Percentiles rank a stretch among this genome's conserved stretches.
Conservation (phyloP, 352 stramenopile species). For the Aphanomyces astaci region DNA sequence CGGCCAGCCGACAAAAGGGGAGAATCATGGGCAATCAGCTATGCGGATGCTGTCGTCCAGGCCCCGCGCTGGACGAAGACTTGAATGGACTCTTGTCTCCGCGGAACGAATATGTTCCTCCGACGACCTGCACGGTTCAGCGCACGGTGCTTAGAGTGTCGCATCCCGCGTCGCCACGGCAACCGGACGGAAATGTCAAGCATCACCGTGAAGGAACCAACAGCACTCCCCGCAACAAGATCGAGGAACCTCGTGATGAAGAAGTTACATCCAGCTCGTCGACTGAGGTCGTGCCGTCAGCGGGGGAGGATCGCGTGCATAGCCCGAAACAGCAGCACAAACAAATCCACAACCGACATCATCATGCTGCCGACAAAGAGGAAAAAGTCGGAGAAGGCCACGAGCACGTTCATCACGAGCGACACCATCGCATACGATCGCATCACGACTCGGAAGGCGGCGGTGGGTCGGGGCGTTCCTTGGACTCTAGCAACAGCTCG, state of each 20-base stretch:
- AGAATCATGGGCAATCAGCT: conserved; percentile 13
- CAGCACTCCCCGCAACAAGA: neutral
- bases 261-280: neutral
- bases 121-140: conserved; percentile 1
- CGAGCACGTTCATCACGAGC: neutral
- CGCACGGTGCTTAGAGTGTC: conserved; percentile 11
- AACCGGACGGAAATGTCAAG: no score
- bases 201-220: neutral
- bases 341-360: neutral
- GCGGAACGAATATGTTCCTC: conserved; percentile 17
- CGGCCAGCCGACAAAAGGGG: neutral
- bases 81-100: conserved; percentile 4
- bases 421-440: neutral
- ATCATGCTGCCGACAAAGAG: neutral
- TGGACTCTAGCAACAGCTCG: neutral
- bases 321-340: neutral
- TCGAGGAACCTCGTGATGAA: neutral
- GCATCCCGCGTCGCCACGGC: neutral
- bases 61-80: neutral
- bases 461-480: neutral
- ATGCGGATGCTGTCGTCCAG: neutral
- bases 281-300: neutral
- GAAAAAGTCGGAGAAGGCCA: neutral
- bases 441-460: neutral
- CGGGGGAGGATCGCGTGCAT: neutral